phyloP scores from a whole-genome alignment of 2,329 filamentous ascomycete species.

The Tothia fuscella region DNA sequence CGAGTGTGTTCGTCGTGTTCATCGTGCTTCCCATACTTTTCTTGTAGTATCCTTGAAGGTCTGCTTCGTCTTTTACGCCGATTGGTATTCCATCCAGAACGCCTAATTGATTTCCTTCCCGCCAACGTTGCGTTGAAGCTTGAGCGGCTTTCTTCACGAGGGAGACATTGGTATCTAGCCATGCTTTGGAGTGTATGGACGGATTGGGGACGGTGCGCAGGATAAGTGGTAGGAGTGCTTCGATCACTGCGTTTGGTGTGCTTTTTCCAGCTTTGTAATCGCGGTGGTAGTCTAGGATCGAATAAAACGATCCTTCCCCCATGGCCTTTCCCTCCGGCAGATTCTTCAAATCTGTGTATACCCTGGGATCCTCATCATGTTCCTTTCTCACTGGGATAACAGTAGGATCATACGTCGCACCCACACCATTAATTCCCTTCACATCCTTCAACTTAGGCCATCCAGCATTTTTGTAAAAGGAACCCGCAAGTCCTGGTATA shows the following conservation, averaged over 20 bases:
- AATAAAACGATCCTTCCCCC: slow-evolving; percentile 45
- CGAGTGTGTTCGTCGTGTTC: slow-evolving; percentile 35
- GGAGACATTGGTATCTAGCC: slow-evolving; percentile 55
- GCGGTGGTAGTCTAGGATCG: slow-evolving; percentile 63
- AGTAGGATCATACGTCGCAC: slow-evolving; percentile 44
- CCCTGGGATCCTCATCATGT: slow-evolving; percentile 13
- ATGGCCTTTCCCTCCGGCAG: neutral
- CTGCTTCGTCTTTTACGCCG: slow-evolving; percentile 74
- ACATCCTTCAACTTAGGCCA: slow-evolving; percentile 47
- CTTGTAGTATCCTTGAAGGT: slow-evolving; percentile 57
- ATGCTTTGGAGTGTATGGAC: slow-evolving; percentile 59
- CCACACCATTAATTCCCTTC: slow-evolving; percentile 41
- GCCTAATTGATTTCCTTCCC: slow-evolving; percentile 50
- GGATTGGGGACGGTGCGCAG: slow-evolving; percentile 39
- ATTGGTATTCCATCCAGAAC: slow-evolving; percentile 73
- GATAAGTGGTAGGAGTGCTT: slow-evolving; percentile 60
- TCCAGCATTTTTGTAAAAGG: slow-evolving; percentile 58
- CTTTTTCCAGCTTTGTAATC: slow-evolving; percentile 57
- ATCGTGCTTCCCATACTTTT: slow-evolving; percentile 53
- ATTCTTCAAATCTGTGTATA: slow-evolving; percentile 13
- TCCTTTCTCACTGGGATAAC: slow-evolving; percentile 34
- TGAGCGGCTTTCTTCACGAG: slow-evolving; percentile 56
- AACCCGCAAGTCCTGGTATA: slow-evolving; percentile 2
- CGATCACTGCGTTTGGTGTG: slow-evolving; percentile 60
- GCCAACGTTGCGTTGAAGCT: slow-evolving; percentile 62